Conservation (phyloP, 257 asterid species). For the Plantago major region DNA sequence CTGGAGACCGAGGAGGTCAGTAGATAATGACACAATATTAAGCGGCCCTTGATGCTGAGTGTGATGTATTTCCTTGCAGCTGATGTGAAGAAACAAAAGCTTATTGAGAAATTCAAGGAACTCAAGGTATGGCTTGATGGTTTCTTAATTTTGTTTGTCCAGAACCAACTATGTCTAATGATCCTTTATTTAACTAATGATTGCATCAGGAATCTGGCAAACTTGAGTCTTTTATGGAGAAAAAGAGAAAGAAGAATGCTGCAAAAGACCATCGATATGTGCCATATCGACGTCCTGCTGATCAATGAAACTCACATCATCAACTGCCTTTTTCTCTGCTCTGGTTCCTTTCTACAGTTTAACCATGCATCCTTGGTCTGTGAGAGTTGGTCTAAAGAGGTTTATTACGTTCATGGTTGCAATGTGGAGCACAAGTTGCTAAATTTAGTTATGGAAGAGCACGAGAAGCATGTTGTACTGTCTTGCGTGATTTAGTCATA, state of each 20-base stretch:
- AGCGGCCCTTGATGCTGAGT: neutral
- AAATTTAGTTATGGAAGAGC: too few relatives aligned
- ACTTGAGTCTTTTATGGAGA: slow-evolving; percentile 77
- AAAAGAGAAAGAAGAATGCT: slow-evolving; percentile 77
- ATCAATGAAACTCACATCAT: slow-evolving; percentile 24
- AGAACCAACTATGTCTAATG: neutral
- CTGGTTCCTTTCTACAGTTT: neutral
- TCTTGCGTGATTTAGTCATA: too few relatives aligned
- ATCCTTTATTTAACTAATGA: neutral
- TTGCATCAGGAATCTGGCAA: slow-evolving; percentile 64
- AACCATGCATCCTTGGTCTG: neutral
- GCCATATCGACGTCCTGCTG: slow-evolving; percentile 72
- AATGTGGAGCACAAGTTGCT: too few relatives aligned
- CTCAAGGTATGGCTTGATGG: slow-evolving; percentile 55
- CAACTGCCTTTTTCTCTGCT: slow-evolving; percentile 1
- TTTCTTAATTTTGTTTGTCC: neutral
- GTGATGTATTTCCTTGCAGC: slow-evolving; percentile 46
- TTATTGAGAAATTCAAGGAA: slow-evolving; percentile 64
- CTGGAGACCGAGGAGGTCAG: neutral
- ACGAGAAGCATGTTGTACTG: too few relatives aligned
- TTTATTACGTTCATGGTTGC: too few relatives aligned
- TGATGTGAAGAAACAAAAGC: slow-evolving; percentile 64
- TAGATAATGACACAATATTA: neutral
- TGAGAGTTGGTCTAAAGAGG: too few relatives aligned
- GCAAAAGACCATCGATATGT: slow-evolving; percentile 79